Conservation (phyloP, 2,329 filamentous ascomycete species). For the Eutypa lata region DNA sequence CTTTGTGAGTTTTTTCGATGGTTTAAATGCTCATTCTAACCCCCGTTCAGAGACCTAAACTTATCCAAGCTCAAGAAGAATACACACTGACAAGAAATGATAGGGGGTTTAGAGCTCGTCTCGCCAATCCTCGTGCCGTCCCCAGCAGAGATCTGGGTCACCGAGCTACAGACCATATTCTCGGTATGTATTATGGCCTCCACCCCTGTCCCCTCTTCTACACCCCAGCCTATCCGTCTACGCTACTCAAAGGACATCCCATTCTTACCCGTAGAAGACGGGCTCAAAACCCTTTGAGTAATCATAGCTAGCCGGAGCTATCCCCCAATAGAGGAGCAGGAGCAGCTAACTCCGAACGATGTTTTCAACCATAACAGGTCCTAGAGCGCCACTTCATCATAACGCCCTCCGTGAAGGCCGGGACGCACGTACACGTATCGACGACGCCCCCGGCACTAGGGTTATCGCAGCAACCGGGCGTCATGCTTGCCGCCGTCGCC, state of each 20-base stretch:
- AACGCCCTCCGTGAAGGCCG: slow-evolving; percentile 25
- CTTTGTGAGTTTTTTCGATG: slow-evolving; percentile 22
- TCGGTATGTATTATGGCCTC: no score
- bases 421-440: slow-evolving; percentile 37
- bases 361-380: no score
- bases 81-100: background rate
- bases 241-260: no score
- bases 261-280: no score
- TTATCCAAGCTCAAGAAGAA: background rate
- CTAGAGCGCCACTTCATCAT: slow-evolving; percentile 24
- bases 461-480: background rate
- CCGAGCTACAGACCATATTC: slow-evolving; percentile 31
- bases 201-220: no score
- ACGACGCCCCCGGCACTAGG: slow-evolving; percentile 14
- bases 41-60: background rate
- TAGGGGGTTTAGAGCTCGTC: slow-evolving; percentile 33
- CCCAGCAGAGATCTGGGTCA: slow-evolving; percentile 23
- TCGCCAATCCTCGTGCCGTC: slow-evolving; percentile 30
- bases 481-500: slow-evolving; percentile 26
- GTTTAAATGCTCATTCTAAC: background rate
- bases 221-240: no score
- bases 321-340: no score
- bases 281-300: no score
- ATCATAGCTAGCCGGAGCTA: no score
- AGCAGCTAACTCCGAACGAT: no score